phyloP scores from a whole-genome alignment of 192 early-diverging fungal genomes.

The Umbelopsis sp. region DNA sequence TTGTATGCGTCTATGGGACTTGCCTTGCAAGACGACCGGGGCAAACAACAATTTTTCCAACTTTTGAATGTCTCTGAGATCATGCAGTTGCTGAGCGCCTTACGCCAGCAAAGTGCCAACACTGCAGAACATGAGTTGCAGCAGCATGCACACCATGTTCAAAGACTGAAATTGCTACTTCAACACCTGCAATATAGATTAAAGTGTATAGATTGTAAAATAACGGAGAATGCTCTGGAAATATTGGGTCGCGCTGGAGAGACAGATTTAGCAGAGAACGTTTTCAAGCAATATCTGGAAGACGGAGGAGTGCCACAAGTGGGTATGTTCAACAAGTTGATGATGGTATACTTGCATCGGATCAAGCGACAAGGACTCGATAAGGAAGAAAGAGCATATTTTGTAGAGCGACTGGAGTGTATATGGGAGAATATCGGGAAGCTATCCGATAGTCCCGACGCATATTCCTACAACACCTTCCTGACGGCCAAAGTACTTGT shows the following conservation, averaged over 20 bases:
- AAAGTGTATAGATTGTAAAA: background rate
- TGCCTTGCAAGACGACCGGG: background rate
- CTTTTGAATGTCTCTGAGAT: background rate
- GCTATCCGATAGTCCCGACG: background rate
- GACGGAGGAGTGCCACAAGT: background rate
- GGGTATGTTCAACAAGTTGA: conserved; percentile 5
- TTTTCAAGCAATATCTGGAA: background rate
- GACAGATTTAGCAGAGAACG: background rate
- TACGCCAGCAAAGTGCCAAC: conserved; percentile 8
- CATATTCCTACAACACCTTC: conserved; percentile 1
- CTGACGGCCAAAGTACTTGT: background rate
- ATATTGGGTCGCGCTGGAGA: conserved; percentile 6
- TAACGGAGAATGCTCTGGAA: background rate
- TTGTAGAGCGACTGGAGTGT: background rate
- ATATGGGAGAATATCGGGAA: conserved; percentile 4
- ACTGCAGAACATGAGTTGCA: background rate
- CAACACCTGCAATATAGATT: background rate
- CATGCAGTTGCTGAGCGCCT: background rate
- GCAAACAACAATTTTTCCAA: conserved; percentile 4
- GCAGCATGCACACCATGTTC: background rate
- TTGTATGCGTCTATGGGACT: conserved; percentile 7
- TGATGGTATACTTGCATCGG: background rate
- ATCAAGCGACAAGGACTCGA: conserved; percentile 1
- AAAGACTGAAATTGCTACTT: background rate
- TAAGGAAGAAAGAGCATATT: background rate